Evolutionary conservation across 768 basidiomycete genomes (phyloP), one percentile per base, ranked within the genome.

Genomic region (Mycena rosella): DNA sequence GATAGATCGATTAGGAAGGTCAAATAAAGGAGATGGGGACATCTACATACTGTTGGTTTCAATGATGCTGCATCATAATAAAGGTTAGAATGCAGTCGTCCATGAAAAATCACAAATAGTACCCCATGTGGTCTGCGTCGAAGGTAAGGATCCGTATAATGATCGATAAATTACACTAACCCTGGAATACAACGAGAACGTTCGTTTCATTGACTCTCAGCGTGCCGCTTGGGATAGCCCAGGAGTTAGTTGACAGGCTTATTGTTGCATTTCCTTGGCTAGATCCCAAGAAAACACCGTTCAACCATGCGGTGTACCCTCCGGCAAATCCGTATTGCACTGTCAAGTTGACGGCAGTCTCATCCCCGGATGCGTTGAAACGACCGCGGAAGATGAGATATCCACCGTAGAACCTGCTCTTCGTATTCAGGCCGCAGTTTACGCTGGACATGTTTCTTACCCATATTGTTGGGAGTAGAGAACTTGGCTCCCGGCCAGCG

Each of bases 391-490:
- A 87, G 45, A 88, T 79, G 40, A 87, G 74, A 62, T 86, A 83
- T 0, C 85, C 85, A 3, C 85, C 87, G 62, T 86, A 86, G 68
- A 86, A 87, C 20, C 85, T 86, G 27, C 14, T 22, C 42, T 27
- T 67, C 71, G 32, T 20, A n/a, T 44, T 72, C 53, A 76, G 73
- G 40, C 71, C 70, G 2, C 70, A 63, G 6, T 74, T 68, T 11
- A 54, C 17, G 68, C 56, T 27, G 73, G 69, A 26, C 68, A 44
- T 11, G 13, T 24, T 18, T 67, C 78, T 22, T 72, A 85, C 84
- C 84, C 85, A 60, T 87, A 86, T 77, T 87, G 85, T 58, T 86
- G 85, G 4, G 84, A 84, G 72, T 86, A 86, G 27, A 87, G 74
- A 22, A 87, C 85, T 27, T 76, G 75, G 36, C 77, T 74, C 20